Base-by-base conservation (phyloP, 2,329 filamentous ascomycete genomes). In the Chrysosphaeria jannelii region DNA sequence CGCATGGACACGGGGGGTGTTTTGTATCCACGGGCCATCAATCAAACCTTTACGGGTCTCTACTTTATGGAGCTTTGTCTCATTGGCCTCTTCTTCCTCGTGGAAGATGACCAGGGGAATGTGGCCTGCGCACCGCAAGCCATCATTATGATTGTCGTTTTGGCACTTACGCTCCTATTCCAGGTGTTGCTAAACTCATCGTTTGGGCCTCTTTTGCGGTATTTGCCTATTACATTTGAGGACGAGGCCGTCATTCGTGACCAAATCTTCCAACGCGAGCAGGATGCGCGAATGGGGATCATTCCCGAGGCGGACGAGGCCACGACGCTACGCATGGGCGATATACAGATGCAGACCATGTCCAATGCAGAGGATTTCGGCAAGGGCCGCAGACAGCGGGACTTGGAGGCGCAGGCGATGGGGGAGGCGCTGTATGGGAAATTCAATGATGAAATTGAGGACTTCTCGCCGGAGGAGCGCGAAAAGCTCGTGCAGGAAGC, bases 1-100 rank as follows among this genome's bases (percentile, higher is more conserved):
- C 62, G 67, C 32, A 64, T 70, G 29, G 85, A 97, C 43, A 97
- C 81, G 0, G 85, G 85, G 19, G 85, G 85, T 20, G 56, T 93
- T 2, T 49, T 93, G 24, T 97, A 90, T 36, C 85, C 85, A 0
- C 61, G 68, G 17, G 85, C 85, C 1, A 72, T 93, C 45, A 91
- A 91, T 38, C 81, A 91, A 39, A 71, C 85, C 1, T 93, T 97
- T 37, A 85, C 76, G 0, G 85, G 85, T 0, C 48, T 97, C 0
- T 97, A 97, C 36, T 63, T 91, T 29, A 85, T 97, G 68, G 78
- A 93, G 37, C 50, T 91, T 3, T 79, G 69, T 34, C 53, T 93
- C 26, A 67, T 90, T 21, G 85, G 79, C 17, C 51, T 91, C 12
- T 93, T 93, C 45, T 78, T 91, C 44, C 51, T 90, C 12, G 61